Base-by-base conservation (phyloP, 192 early-diverging fungal genomes). In the Glomus cerebriforme region DNA sequence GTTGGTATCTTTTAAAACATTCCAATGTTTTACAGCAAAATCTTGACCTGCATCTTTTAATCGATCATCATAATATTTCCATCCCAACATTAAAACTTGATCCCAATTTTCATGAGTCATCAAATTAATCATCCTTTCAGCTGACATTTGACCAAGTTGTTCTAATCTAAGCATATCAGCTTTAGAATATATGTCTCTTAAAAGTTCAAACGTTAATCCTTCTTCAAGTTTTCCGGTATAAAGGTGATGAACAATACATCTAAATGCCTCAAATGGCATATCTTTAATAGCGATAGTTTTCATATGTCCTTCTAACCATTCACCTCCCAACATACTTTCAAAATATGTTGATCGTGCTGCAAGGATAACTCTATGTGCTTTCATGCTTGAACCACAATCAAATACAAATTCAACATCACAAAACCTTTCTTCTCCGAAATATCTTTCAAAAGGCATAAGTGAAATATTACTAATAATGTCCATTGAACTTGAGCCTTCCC, bases 341-440 rank as follows among this genome's bases (percentile, higher is more conserved):
- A 73, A 73, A 31, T 73, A 73, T 29, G 27, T 59, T 31, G 72
- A 73, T 29, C 72, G 29, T 17, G 72, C 43, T 10, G 72, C 43
- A 22, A 73, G 32, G 9, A 73, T 73, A 17, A 73, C 47, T 59
- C 47, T 49, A 54, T 73, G 72, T 22, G 72, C 72, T 58, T 34
- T 73, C 22, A 73, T 22, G 17, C 27, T 73, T 27, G 17, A 19
- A 22, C 72, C 72, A 73, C 72, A 73, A 39, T 73, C 72, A 31
- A 73, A 73, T 59, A 26, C 15, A 19, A 73, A 73, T 35, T 73
- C 72, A 73, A 73, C 47, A 59, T 73, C 72, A n/a, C 72, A 32
- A 54, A 73, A 73, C 17, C 54, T 49, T 32, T 73, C 72, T 22
- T 54, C 49, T 0, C 49, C 49, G 10, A 54, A 54, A 12, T 54